Evolutionary conservation across 495 filamentous ascomycete genomes (phyloP), one percentile per base, ranked within the genome.

Genomic region (Penicillium daleae): DNA sequence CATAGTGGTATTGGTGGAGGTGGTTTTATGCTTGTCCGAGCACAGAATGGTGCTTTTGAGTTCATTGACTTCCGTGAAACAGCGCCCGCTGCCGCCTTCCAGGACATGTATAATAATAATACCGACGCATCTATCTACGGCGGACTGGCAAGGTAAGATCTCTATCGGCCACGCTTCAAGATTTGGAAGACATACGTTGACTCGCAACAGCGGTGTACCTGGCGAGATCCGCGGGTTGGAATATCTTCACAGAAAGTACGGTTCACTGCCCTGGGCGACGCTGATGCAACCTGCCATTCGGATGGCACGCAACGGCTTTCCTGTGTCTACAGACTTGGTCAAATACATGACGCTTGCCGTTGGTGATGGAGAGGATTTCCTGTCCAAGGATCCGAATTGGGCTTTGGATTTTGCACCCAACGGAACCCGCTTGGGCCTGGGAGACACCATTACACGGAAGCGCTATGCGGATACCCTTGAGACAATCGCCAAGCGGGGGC

Each of bases 331-430:
- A 63, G 92, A 96, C 67, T 71, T 90, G 40, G 84, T 92, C 19
- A 78, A 78, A 19, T 90, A 93, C 62, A 93, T 93, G 86, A 67
- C 77, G 7, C 67, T 68, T 15, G 78, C 78, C 3, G 71, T 77
- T 3, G 69, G 64, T 4, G 61, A 64, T 50, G 69, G 67, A 4
- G 70, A 75, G 33, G 80, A 91, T 57, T 96, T 96, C 64, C 74
- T 97, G 0, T 79, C 85, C 0, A 79, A 87, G 0, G 84, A 96
- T 59, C 90, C 90, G 0, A 82, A 83, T 1, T 97, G 91, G 89
- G 91, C 92, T 4, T 68, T 90, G 22, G 93, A 97, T 63, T 97
- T 97, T 73, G 92, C 93, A 15, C 93, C 93, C 0, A 88, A 93
- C 56, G 89, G 89, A 4, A 89, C 83, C 0, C 77, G 89, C 3